These are phyloP conservation scores for Ganoderma meredithae DNA, from an alignment of 1,284 basidiomycete species.

Conservation along the genomic window DNA sequence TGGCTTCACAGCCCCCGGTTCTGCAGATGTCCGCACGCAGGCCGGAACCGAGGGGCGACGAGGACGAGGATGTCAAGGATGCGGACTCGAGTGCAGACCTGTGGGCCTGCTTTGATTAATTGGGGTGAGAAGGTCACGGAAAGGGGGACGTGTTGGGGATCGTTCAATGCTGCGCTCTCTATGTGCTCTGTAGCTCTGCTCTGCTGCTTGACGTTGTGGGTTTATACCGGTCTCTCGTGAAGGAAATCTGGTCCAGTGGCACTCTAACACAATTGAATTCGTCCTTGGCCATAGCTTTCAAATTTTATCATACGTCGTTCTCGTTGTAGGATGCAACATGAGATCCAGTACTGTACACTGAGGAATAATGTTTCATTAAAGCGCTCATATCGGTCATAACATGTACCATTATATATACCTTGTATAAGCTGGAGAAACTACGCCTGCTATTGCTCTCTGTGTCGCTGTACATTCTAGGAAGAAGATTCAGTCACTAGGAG, in stretches of 20 bases:
- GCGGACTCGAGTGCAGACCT: constrained; percentile 32
- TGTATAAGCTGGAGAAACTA: no score
- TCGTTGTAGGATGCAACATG: neutral
- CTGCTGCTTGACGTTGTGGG: neutral
- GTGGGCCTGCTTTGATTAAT: constrained; percentile 20
- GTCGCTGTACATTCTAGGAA: no score
- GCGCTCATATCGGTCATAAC: neutral
- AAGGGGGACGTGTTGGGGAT: neutral
- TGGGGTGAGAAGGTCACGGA: neutral
- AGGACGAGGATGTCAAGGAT: constrained; percentile 26
- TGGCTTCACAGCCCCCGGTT: neutral
- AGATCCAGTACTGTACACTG: no score
- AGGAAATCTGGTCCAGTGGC: neutral
- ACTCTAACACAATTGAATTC: neutral
- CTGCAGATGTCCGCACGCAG: constrained; percentile 26
- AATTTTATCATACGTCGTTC: neutral
- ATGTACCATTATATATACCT: no score
- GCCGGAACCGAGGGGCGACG: constrained; percentile 26
- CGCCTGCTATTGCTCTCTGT: no score
- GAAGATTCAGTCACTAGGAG: no score
- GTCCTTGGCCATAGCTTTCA: neutral
- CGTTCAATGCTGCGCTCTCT: neutral
- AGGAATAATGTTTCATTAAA: no score
- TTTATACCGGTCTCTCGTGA: neutral
- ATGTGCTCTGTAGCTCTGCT: neutral